Base-by-base conservation (phyloP, 2,329 filamentous ascomycete species). In the Dothiorella sarmentorum region DNA sequence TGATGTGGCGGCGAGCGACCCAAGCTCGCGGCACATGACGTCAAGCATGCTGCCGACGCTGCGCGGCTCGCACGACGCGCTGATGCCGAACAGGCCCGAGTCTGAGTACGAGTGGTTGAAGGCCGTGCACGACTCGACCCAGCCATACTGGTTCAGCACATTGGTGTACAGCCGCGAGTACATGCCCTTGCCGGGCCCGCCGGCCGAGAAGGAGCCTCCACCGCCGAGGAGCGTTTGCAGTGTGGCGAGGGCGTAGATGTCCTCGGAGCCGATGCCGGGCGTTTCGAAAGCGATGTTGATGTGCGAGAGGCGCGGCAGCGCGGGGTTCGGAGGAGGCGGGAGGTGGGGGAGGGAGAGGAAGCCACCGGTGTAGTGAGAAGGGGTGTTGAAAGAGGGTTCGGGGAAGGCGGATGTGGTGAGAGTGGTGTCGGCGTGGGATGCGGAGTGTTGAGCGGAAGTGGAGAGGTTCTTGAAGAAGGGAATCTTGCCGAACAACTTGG, bases 71-170 rank as follows among this genome's bases (percentile, higher is more conserved):
- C 94, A 99, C 26, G 88, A 88, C 0, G 91, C 89, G 0, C 89
- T 88, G 71, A 99, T 97, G 64, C 94, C 94, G 69, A 99, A 99
- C 40, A 99, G 84, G 3, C 94, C 94, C 6, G 88, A 92, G 74
- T 99, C 94, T 0, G 90, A 94, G 81, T 99, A 99, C 45, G 89
- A 90, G 80, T 97, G 92, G 80, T 97, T 97, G 80, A 97, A 97
- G 27, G 93, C 89, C 53, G 96, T 82, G 76, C 94, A 97, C 61
- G 86, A 92, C 77, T 99, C 94, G 24, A 99, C 91, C 93, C 93
- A 99, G 66, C 89, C 91, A 76, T 96, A 87, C 76, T 97, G 92
- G 79, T 99, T 99, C 53, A 99, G 84, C 0, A 97, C 93, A 72
- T 97, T 96, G 63, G 92, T 97, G 80, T 97, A 99, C 7, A 99